Conservation (phyloP, 305 asterid genomes). For the Petunia hybrid region DNA sequence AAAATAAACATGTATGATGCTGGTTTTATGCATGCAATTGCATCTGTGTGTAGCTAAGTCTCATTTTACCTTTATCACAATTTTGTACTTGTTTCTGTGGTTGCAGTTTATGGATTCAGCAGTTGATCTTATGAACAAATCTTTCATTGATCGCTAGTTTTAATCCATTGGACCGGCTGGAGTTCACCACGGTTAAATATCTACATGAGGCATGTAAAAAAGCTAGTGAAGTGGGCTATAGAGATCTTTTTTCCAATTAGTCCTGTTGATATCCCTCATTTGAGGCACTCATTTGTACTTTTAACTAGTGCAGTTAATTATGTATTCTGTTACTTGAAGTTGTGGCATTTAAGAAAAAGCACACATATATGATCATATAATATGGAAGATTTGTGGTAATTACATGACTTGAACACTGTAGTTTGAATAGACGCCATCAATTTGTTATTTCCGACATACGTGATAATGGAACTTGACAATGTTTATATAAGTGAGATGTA, state of each 20-base stretch:
- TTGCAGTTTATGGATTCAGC: conserved; percentile 97
- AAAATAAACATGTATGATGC: background rate
- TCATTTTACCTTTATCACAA: background rate
- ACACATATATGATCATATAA: background rate
- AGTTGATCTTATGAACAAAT: conserved; percentile 82
- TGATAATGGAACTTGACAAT: background rate
- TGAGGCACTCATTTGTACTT: background rate
- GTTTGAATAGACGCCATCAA: background rate
- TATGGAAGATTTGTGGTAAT: background rate
- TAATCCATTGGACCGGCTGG: background rate
- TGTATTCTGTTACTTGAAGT: background rate
- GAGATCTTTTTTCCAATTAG: background rate
- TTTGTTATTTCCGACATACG: background rate
- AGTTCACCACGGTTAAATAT: background rate
- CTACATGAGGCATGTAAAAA: background rate
- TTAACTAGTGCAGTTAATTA: too few relatives aligned
- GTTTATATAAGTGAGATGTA: too few relatives aligned
- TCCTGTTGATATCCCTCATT: background rate
- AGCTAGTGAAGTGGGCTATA: background rate
- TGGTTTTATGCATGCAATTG: background rate
- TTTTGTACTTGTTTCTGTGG: conserved; percentile 35
- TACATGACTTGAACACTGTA: background rate
- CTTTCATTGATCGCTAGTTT: conserved; percentile 69
- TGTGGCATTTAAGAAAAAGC: background rate
- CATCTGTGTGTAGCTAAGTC: background rate